Conservation (phyloP, 257 asterid species). For the Capsicum baccatum region DNA sequence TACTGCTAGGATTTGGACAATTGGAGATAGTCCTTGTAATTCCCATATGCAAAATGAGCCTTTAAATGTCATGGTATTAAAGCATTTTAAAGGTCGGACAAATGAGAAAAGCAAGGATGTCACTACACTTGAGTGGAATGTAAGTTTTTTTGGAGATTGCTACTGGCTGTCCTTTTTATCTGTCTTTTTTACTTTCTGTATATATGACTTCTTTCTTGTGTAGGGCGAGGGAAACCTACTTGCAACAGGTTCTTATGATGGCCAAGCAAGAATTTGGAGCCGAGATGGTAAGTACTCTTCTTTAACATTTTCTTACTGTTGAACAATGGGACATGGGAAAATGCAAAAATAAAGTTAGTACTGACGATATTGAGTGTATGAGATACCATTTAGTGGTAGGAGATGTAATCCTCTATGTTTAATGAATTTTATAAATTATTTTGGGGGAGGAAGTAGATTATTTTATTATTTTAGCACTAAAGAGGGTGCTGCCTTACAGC, state of each 20-base stretch:
- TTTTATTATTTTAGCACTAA: slow-evolving; percentile 9
- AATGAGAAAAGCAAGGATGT: slow-evolving; percentile 98
- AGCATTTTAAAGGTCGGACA: slow-evolving; percentile 87
- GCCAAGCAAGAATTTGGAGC: slow-evolving; percentile 98
- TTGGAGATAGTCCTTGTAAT: slow-evolving; percentile 68
- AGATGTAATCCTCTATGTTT: neutral
- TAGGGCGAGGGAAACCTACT: slow-evolving; percentile 93
- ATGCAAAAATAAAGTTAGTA: slow-evolving; percentile 14
- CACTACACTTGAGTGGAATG: slow-evolving; percentile 99
- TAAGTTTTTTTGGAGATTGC: slow-evolving; percentile 42
- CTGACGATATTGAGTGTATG: neutral
- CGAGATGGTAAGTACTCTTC: slow-evolving; percentile 70
- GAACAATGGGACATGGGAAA: neutral
- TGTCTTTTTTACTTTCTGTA: neutral
- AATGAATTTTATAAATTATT: neutral
- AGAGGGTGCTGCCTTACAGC: neutral
- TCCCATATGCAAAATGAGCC: slow-evolving; percentile 70
- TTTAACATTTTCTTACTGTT: slow-evolving; percentile 13
- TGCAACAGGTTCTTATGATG: slow-evolving; percentile 98
- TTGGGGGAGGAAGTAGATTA: neutral
- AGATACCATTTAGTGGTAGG: neutral
- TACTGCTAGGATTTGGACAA: slow-evolving; percentile 94
- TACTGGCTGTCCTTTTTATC: neutral
- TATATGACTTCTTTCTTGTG: slow-evolving; percentile 35
- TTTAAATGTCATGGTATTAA: slow-evolving; percentile 61